A percentile compares a stretch with the other conserved stretches of the same genome.
Conservation (phyloP, 2,329 filamentous ascomycete genomes). For the Colletotrichum orbiculare region DNA sequence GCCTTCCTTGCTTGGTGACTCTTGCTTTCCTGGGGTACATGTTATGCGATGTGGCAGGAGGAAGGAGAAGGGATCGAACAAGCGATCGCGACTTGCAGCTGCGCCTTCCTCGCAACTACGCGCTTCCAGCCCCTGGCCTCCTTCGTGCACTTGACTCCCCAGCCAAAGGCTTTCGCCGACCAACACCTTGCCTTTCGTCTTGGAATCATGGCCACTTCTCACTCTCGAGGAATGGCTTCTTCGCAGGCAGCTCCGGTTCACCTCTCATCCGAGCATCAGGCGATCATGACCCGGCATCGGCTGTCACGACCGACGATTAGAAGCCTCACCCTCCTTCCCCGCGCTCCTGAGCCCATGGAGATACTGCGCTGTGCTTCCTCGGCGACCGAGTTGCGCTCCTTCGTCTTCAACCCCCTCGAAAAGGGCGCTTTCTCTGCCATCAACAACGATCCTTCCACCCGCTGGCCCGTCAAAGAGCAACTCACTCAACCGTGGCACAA, state of each 20-base stretch:
- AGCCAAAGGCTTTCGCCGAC: too few species aligned
- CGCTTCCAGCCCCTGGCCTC: too few species aligned
- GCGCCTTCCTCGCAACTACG: too few species aligned
- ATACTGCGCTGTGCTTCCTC: constrained; percentile 52
- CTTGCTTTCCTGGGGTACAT: too few species aligned
- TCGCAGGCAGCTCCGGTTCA: not conserved
- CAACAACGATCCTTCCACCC: constrained; percentile 52
- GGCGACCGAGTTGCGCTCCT: constrained; percentile 51
- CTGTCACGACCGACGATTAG: constrained; percentile 32
- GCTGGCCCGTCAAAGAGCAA: constrained; percentile 48
- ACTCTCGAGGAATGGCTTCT: too few species aligned
- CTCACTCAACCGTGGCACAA: constrained; percentile 77
- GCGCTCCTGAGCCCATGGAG: constrained; percentile 36
- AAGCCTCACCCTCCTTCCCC: constrained; percentile 32
- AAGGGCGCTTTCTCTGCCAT: constrained; percentile 50
- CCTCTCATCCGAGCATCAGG: constrained; percentile 25
- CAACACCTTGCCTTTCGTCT: too few species aligned
- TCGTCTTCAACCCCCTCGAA: constrained; percentile 49
- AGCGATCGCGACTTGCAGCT: too few species aligned
- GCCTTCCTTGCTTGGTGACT: too few species aligned
- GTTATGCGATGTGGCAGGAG: too few species aligned
- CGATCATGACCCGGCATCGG: constrained; percentile 33
- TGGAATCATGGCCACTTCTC: too few species aligned
- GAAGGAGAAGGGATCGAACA: too few species aligned
- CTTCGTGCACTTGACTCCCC: too few species aligned